phyloP scores from a whole-genome alignment of 2,329 filamentous ascomycete species.

The Lasiodiplodia hormozganensis region DNA sequence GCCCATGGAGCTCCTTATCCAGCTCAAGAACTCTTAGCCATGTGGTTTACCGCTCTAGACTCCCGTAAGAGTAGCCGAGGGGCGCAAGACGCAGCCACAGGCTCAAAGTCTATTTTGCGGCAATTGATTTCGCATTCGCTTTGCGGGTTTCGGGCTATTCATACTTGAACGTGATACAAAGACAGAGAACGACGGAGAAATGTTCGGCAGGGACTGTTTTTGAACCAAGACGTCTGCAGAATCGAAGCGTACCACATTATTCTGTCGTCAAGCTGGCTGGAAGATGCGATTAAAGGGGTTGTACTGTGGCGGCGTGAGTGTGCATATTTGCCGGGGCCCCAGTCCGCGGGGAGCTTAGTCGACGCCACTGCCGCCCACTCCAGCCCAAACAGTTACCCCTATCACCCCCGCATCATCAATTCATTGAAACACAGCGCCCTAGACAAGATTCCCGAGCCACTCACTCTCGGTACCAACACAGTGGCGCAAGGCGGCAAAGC shows the following conservation, averaged over 20 bases:
- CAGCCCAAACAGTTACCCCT: not conserved
- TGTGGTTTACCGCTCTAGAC: not conserved
- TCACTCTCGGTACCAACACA: no score
- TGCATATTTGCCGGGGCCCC: not conserved
- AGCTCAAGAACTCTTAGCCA: not conserved
- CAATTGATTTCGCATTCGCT: not conserved
- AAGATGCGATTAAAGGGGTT: not conserved
- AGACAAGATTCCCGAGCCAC: no score
- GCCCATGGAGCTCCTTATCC: not conserved
- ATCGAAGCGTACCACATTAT: no score
- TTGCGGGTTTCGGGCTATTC: not conserved
- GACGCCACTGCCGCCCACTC: not conserved
- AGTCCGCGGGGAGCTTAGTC: not conserved
- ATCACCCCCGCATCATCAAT: no score
- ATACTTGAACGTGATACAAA: not conserved
- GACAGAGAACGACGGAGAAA: no score
- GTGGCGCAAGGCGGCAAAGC: no score
- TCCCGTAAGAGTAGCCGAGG: not conserved
- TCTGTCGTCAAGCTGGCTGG: no score
- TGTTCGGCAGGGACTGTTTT: no score
- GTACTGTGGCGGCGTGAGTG: no score
- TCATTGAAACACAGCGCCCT: no score
- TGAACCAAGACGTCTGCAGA: no score
- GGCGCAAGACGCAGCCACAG: not conserved
- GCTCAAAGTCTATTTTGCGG: not conserved